These are phyloP conservation scores for Oryza punctata DNA, from an alignment of 176 grass and related monocot genomes.

Conservation along the genomic window DNA sequence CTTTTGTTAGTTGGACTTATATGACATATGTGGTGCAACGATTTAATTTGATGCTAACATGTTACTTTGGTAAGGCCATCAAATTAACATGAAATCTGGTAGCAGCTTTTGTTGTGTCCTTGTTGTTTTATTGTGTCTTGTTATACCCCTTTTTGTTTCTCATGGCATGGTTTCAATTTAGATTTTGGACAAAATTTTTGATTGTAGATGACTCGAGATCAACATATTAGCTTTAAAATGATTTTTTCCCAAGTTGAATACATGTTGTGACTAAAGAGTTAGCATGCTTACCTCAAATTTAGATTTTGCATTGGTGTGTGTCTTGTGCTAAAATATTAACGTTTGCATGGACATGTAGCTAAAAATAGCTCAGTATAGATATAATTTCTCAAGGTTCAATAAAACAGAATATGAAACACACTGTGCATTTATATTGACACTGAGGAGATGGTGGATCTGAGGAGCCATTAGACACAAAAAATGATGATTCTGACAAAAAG, in stretches of 20 bases:
- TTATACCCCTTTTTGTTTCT: neutral
- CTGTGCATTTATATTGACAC: slow-evolving; percentile 46
- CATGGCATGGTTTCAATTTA: neutral
- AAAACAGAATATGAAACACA: slow-evolving; percentile 41
- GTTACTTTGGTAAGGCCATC: neutral
- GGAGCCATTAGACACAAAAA: slow-evolving; percentile 54
- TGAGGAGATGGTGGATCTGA: slow-evolving; percentile 60
- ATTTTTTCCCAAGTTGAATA: neutral
- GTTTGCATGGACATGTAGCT: slow-evolving; percentile 13
- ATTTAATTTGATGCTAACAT: neutral
- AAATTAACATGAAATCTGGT: neutral
- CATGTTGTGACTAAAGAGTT: neutral
- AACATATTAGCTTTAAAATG: neutral
- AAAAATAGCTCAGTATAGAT: neutral
- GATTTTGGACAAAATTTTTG: neutral
- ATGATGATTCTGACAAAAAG: slow-evolving; percentile 57
- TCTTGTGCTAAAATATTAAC: neutral
- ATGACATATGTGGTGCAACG: slow-evolving; percentile 3
- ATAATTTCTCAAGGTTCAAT: slow-evolving; percentile 32
- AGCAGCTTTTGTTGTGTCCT: neutral
- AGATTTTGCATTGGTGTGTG: neutral
- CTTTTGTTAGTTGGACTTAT: slow-evolving; percentile 11
- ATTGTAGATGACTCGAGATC: neutral
- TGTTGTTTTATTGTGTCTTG: slow-evolving; percentile 1
- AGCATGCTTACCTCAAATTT: neutral